Conservation (phyloP, 331 rosid species). For the Cucumis variabilis region DNA sequence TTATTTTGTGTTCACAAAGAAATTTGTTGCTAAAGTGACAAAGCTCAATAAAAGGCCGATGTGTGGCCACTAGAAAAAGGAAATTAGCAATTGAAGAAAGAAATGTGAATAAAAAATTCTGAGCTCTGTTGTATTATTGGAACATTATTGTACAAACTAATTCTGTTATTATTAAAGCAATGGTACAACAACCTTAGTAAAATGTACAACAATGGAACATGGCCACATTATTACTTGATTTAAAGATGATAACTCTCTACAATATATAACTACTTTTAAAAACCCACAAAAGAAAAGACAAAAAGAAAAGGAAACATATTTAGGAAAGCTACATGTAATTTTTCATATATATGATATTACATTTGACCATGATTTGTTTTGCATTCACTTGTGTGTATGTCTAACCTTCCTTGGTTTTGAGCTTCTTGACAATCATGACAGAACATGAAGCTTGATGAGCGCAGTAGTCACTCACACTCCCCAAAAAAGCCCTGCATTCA, state of each 20-base stretch:
- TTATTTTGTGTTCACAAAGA: no score
- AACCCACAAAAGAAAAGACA: background rate
- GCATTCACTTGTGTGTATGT: background rate
- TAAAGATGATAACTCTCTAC: background rate
- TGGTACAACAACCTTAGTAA: background rate
- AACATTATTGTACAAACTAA: background rate
- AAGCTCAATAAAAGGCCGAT: no score
- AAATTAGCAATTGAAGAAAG: no score
- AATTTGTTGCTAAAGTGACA: no score
- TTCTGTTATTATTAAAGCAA: no score
- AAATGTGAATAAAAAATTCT: no score
- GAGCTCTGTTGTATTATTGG: background rate
- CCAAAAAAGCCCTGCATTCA: background rate
- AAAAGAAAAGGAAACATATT: background rate
- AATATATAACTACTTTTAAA: background rate
- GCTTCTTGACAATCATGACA: slow-evolving; percentile 28
- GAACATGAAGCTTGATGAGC: slow-evolving; percentile 31
- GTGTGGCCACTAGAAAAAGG: no score
- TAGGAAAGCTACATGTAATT: no score
- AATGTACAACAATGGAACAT: background rate
- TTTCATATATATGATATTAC: no score
- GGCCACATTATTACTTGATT: background rate
- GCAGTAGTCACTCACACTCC: slow-evolving; percentile 20
- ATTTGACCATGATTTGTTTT: no score
- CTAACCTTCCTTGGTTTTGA: background rate